phyloP scores from a whole-genome alignment of 768 basidiomycete genomes.

The Lentinus brumalis region DNA sequence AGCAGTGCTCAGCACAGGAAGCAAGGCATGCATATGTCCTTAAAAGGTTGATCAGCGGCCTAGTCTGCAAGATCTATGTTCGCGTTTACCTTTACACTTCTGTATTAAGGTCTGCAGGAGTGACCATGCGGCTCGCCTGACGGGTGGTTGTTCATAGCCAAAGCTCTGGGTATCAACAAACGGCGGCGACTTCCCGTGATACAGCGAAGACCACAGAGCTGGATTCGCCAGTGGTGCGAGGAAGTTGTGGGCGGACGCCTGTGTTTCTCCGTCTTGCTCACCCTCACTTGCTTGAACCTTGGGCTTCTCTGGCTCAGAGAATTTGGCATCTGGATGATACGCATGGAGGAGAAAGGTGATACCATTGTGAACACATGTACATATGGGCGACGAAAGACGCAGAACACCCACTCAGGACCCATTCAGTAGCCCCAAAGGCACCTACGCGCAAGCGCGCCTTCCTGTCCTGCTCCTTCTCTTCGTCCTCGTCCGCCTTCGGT shows the following conservation, averaged over 20 bases:
- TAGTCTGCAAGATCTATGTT: not conserved
- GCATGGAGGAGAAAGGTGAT: not conserved
- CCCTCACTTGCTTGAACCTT: slow-evolving; percentile 4
- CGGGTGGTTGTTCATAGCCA: slow-evolving; percentile 67
- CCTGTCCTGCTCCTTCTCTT: slow-evolving; percentile 72
- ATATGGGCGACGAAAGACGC: slow-evolving; percentile 4
- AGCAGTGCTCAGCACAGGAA: slow-evolving; percentile 55
- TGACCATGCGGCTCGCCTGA: slow-evolving; percentile 72
- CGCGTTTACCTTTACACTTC: slow-evolving; percentile 45
- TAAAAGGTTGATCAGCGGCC: not conserved
- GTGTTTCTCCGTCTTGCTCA: not conserved
- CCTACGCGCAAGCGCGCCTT: slow-evolving; percentile 69
- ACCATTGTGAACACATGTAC: slow-evolving; percentile 8
- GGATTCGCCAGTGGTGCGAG: slow-evolving; percentile 49
- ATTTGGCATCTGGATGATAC: slow-evolving; percentile 10
- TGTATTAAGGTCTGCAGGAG: slow-evolving; percentile 50
- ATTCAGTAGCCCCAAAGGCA: slow-evolving; percentile 64
- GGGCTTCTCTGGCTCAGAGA: not conserved
- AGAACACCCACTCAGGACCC: slow-evolving; percentile 56
- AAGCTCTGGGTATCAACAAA: slow-evolving; percentile 50
- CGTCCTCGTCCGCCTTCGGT: slow-evolving; percentile 56
- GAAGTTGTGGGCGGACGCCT: slow-evolving; percentile 29
- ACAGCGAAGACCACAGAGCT: slow-evolving; percentile 61
- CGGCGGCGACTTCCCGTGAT: slow-evolving; percentile 43
- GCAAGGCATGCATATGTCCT: slow-evolving; percentile 33